Evolutionary conservation across 805 yeast species (phyloP), one percentile per base, ranked within the genome.

Genomic region (Blastobotrys robertii): DNA sequence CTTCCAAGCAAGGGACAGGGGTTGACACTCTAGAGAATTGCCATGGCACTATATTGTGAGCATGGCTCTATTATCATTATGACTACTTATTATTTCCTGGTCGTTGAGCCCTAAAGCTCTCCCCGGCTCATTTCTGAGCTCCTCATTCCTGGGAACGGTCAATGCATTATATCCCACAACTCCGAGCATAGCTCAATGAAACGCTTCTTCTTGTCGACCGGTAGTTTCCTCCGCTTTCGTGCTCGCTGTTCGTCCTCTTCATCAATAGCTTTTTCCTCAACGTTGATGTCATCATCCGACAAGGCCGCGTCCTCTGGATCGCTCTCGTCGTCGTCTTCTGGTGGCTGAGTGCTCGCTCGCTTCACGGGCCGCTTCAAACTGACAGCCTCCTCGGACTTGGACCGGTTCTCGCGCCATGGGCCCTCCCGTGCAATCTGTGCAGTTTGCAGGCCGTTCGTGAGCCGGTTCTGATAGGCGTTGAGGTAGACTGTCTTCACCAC

Each of bases 131-230:
- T 19, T 19, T 19, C 6, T 19, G 25, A 19, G 6, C 25, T 19
- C 25, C 25, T 19, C 36, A 14, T 4, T 4, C 36, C 14, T 30
- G 8, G 33, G 33, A n/a, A 30, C 7, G 10, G 28, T 32, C 44
- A 50, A 33, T 55, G 50, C 33, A 60, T 34, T 28, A 59, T 34
- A 37, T 60, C 64, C 60, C 62, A 61, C 49, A 54, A 42, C 39
- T 61, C 58, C 2, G 53, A 46, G 41, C 65, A 60, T 35, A 61
- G 45, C 39, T 49, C 50, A 45, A 60, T 33, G 45, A 57, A 61
- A 31, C 51, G 44, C 37, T 34, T 50, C 50, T 54, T 54, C 43
- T 48, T 49, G 39, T 42, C 35, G 28, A 4, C 19, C 30, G 16
- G 30, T 9, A 8, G 25, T 6, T 19, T 19, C 6, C 25, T 28